Evolutionary conservation across 352 stramenopile species (phyloP).

Genomic region (Phytophthora brassicae): DNA sequence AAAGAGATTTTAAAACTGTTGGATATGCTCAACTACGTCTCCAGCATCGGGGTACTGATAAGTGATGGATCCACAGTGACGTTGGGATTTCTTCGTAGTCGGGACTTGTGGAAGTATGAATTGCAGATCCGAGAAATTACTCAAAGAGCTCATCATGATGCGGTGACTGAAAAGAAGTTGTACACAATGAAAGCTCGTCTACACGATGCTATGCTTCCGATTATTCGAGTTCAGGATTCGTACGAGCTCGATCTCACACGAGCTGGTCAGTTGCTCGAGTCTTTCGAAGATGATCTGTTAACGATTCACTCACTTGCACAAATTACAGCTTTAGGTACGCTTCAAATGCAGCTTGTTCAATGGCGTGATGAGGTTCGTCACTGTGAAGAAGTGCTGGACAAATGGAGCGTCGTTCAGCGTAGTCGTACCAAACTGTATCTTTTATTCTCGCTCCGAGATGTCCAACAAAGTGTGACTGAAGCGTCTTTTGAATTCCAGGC

Average conservation of each 20-base stretch:
- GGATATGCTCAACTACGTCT: constrained; percentile 54
- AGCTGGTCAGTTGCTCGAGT: constrained; percentile 35
- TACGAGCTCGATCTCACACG: constrained; percentile 47
- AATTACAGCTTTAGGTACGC: constrained; percentile 34
- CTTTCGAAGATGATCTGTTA: constrained; percentile 58
- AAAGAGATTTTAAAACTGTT: constrained; percentile 57
- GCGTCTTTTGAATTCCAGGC: constrained; percentile 62
- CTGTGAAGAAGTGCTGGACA: constrained; percentile 61
- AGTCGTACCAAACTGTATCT: constrained; percentile 51
- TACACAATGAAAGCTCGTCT: constrained; percentile 60
- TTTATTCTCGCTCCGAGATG: constrained; percentile 53
- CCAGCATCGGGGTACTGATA: constrained; percentile 45
- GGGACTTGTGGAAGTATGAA: constrained; percentile 55
- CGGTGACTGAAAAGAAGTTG: constrained; percentile 54
- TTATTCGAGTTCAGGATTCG: constrained; percentile 43
- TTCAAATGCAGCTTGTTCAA: constrained; percentile 44
- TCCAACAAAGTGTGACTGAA: constrained; percentile 58
- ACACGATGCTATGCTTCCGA: constrained; percentile 38
- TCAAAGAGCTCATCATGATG: constrained; percentile 52
- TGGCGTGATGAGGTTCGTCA: constrained; percentile 66
- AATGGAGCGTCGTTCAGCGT: constrained; percentile 52
- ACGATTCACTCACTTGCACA: constrained; percentile 62
- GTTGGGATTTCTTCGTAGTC: constrained; percentile 50
- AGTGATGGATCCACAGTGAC: constrained; percentile 55
- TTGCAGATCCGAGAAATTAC: constrained; percentile 64